Conservation (phyloP, 129 eudicot species). For the Scalesia atractyloides region DNA sequence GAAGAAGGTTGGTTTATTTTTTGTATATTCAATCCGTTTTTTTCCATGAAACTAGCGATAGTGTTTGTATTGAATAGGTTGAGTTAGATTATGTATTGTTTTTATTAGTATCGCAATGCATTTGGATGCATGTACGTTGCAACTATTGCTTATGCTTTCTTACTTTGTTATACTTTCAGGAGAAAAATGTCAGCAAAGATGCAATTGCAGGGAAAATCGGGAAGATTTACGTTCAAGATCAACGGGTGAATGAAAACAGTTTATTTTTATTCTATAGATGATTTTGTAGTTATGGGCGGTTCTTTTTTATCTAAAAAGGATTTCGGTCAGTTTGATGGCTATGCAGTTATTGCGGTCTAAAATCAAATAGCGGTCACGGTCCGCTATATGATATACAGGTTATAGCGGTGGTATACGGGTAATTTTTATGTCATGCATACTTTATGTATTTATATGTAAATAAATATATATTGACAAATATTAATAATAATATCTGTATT, state of each 20-base stretch:
- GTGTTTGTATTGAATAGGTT: background rate
- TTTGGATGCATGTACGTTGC: background rate
- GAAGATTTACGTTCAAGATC: constrained; percentile 84
- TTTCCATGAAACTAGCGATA: background rate
- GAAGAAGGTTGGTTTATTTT: constrained; percentile 64
- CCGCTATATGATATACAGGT: too few relatives aligned
- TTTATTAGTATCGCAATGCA: background rate
- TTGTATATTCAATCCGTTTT: background rate
- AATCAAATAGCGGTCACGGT: too few relatives aligned
- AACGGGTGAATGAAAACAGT: constrained; percentile 58
- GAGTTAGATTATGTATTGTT: background rate
- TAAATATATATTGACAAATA: too few relatives aligned
- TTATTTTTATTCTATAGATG: background rate
- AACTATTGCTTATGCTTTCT: background rate
- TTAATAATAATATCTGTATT: too few relatives aligned
- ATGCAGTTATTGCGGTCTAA: too few relatives aligned
- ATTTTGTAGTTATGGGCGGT: background rate
- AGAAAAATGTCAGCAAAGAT: constrained; percentile 81
- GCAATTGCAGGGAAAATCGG: constrained; percentile 79
- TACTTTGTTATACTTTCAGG: constrained; percentile 47
- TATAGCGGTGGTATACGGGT: too few relatives aligned
- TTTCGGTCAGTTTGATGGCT: background rate
- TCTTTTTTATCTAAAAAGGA: background rate
- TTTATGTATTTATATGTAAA: too few relatives aligned
- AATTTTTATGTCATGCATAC: too few relatives aligned